A percentile compares a stretch with the other conserved stretches of the same genome.
These are phyloP conservation scores for Geotrichum australiense DNA, from an alignment of 1,139 yeast genomes.

Conservation along the genomic window DNA sequence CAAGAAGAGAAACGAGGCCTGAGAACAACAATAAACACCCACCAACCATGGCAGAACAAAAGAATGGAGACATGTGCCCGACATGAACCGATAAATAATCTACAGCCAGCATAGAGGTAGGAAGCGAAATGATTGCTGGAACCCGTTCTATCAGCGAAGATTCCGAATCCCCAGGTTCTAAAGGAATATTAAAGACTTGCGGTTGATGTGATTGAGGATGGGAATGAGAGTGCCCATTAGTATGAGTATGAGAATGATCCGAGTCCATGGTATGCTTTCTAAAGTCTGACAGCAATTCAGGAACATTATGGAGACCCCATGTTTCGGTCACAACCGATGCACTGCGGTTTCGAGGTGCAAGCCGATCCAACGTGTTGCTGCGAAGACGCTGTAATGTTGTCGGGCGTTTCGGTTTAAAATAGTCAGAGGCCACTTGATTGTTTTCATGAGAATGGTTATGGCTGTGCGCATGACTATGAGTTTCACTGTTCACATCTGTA, in stretches of 20 bases:
- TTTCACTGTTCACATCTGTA: too few species aligned
- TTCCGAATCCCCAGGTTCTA: constrained; percentile 12
- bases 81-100: constrained; percentile 22
- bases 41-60: constrained; percentile 23
- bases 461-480: constrained; percentile 1
- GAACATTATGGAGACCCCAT: constrained; percentile 38
- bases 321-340: constrained; percentile 12
- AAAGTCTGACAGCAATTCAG: constrained; percentile 34
- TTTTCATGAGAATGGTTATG: not conserved
- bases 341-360: constrained; percentile 9
- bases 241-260: constrained; percentile 9
- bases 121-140: constrained; percentile 35
- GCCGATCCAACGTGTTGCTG: constrained; percentile 10
- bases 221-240: constrained; percentile 7
- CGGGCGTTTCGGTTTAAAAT: constrained; percentile 7
- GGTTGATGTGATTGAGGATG: constrained; percentile 9
- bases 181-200: constrained; percentile 6
- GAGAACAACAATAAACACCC: constrained; percentile 25
- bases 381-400: constrained; percentile 13
- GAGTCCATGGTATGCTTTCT: constrained; percentile 35
- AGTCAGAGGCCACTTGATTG: not conserved
- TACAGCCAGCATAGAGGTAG: constrained; percentile 32
- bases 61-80: constrained; percentile 16
- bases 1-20: constrained; percentile 25
- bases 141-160: constrained; percentile 27